A percentile compares a stretch with the other conserved stretches of the same genome.
Conservation (phyloP, 2,329 filamentous ascomycete genomes). For the Xylaria sp. region DNA sequence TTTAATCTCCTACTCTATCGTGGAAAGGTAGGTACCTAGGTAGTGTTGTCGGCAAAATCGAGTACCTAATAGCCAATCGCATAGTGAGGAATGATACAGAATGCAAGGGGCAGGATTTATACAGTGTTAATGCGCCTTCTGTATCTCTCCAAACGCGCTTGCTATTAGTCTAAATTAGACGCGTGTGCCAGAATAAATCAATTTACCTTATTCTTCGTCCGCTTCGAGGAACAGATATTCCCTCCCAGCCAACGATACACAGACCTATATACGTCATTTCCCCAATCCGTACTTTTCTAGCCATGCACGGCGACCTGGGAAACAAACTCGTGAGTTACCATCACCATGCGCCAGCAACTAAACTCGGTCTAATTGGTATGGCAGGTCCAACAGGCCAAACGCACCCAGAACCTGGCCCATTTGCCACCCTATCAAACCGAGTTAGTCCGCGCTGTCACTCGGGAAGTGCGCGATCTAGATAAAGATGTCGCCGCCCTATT, state of each 20-base stretch:
- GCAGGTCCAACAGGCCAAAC: slow-evolving; percentile 94
- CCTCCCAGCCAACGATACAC: background rate
- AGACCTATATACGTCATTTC: background rate
- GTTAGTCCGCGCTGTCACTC: slow-evolving; percentile 84
- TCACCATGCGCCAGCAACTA: slow-evolving; percentile 2
- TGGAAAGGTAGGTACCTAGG: too few species aligned
- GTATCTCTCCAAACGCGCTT: slow-evolving; percentile 8
- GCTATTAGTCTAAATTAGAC: background rate
- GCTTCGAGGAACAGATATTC: background rate
- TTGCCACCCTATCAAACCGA: slow-evolving; percentile 94
- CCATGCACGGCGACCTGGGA: slow-evolving; percentile 88
- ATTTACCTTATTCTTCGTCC: background rate
- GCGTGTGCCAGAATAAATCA: slow-evolving; percentile 9
- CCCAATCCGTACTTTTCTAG: background rate
- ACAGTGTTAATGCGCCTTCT: background rate
- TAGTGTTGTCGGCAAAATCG: background rate
- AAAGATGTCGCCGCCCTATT: slow-evolving; percentile 83
- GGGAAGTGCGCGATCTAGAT: slow-evolving; percentile 93
- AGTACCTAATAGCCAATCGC: background rate
- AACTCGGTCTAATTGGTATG: slow-evolving; percentile 34
- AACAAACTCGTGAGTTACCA: slow-evolving; percentile 76
- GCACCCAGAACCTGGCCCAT: slow-evolving; percentile 85
- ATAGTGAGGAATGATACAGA: background rate
- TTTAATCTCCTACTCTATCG: background rate
- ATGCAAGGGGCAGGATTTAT: too few species aligned